Base-by-base conservation (phyloP, 495 filamentous ascomycete species). In the Penicillium soppii region DNA sequence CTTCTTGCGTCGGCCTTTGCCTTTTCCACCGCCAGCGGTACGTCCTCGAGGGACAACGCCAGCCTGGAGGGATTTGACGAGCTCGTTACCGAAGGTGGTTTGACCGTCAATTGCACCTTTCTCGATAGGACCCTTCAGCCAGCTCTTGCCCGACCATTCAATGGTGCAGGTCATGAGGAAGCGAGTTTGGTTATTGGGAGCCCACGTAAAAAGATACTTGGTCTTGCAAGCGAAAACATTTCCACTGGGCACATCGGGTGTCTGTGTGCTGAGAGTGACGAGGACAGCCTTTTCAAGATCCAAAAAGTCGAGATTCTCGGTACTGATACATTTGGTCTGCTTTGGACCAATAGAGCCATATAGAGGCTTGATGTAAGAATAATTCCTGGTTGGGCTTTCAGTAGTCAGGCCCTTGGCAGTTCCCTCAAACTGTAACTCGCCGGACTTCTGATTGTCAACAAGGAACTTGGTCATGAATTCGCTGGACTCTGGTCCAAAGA, bases 131-230 rank as follows among this genome's bases (percentile, higher is more conserved):
- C 89, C 90, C 75, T 96, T 97, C 32, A 97, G 66, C 94, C 95
- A 99, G 72, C 90, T 96, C 77, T 99, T 99, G 47, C 94, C 92
- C 0, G 87, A 83, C 94, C 94, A 99, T 62, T 97, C 94, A 41
- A 97, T 88, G 0, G 85, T 85, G 67, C 89, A 96, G 49, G 84
- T 95, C 68, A 90, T 83, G 21, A 92, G 77, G 22, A 99, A 70
- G 26, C 89, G 80, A 0, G 95, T 99, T 20, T 84, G 73, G 56
- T 95, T 95, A 47, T 82, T 84, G 23, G 94, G 77, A 2, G 83
- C 91, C 94, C 94, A 99, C 33, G 86, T 89, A 7, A 99, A 78
- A 54, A 95, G 95, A 57, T 97, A 97, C 62, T 87, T 90, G 1
- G 95, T 97, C 70, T 96, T 97, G 21, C 87, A 86, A 29, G 77